Base-by-base conservation (phyloP, 495 filamentous ascomycete genomes). In the Penicillium soppii region DNA sequence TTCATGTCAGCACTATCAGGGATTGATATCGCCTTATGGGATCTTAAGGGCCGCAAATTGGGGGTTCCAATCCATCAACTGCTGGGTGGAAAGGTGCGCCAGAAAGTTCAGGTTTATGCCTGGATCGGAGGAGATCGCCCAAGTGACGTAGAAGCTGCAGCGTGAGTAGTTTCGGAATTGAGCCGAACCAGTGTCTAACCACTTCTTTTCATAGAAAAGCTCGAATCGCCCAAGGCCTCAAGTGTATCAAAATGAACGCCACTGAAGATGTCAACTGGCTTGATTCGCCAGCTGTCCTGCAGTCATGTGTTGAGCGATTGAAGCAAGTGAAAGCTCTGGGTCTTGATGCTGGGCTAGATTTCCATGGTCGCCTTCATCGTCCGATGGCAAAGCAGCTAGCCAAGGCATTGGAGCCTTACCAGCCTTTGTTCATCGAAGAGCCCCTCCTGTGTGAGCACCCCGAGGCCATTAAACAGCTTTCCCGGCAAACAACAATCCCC, bases 41-140 rank as follows among this genome's bases (percentile, higher is more conserved):
- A 92, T 73, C 60, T 91, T 36, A 91, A 92, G 58, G 73, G 74
- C 3, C 66, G 72, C 2, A 67, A 59, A 52, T 68, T 92, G 16
- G 77, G 79, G 9, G 84, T 91, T 2, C 88, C 89, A 1, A 76
- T 92, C 21, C 83, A 87, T 56, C 81, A 89, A 56, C 71, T 92
- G 10, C 71, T 92, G 3, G 89, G 89, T 12, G 89, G 89, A 15
- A 88, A 88, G 57, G 85, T 92, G 30, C 76, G 89, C 23, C 71
- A 86, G 58, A 89, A 86, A 63, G 65, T 90, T 22, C 81, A 81
- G 53, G 89, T 92, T 4, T 92, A 92, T 61, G 83, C 85, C n/a
- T 92, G 89, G 89, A 90, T 92, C 59, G 89, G 89, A 26, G 89
- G 89, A 7, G 89, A 92, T 58, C 75, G 87, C n/a, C 89, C 89